Percentiles rank a stretch among this genome's conserved stretches.
These are phyloP conservation scores for Aschersonia sp. DNA, from an alignment of 2,329 filamentous ascomycete genomes.

Conservation along the genomic window DNA sequence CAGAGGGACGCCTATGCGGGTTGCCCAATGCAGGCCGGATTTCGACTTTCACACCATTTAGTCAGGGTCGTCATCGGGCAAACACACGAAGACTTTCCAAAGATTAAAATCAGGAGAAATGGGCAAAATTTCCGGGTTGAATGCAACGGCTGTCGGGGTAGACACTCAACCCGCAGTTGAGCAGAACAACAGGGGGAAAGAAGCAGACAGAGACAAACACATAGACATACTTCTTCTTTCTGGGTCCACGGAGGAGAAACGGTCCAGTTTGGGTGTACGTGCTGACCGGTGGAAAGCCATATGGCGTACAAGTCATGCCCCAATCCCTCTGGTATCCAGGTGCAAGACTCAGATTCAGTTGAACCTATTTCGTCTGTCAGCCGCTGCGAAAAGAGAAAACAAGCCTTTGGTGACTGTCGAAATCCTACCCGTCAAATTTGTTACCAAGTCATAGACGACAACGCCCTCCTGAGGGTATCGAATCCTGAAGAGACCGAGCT, in stretches of 20 bases:
- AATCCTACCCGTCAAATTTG: constrained; percentile 14
- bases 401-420: background rate
- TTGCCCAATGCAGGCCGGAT: constrained; percentile 11
- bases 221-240: constrained; percentile 6
- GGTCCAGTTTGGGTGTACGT: constrained; percentile 12
- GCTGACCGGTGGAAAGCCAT: constrained; percentile 12
- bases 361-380: constrained; percentile 7
- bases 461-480: constrained; percentile 16
- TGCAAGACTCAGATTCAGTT: constrained; percentile 10
- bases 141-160: background rate
- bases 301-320: constrained; percentile 14
- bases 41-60: constrained; percentile 5
- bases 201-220: background rate
- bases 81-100: no score
- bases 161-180: background rate
- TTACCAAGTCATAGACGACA: constrained; percentile 13
- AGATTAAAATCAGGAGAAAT: background rate
- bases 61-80: no score
- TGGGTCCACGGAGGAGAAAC: constrained; percentile 17
- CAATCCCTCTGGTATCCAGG: constrained; percentile 15
- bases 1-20: constrained; percentile 15
- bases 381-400: constrained; percentile 1
- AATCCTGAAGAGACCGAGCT: constrained; percentile 16
- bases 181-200: background rate
- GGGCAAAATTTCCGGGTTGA: background rate